phyloP scores from a whole-genome alignment of 2,329 filamentous ascomycete genomes.

The Paecilomyces niveus region DNA sequence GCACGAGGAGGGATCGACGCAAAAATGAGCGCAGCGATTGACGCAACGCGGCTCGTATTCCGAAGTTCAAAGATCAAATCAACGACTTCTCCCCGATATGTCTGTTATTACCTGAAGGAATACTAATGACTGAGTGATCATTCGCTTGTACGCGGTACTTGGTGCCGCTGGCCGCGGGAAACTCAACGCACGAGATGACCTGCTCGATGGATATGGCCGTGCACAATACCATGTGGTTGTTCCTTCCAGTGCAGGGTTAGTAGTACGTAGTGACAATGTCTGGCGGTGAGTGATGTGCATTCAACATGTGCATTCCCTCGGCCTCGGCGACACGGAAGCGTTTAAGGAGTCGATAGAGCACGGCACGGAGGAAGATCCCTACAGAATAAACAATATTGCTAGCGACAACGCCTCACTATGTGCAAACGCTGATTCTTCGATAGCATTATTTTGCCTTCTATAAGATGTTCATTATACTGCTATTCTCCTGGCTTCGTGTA shows the following conservation, averaged over 20 bases:
- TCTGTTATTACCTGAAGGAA: background rate
- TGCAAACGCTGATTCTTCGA: background rate
- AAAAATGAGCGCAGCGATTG: background rate
- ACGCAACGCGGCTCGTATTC: background rate
- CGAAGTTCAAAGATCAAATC: background rate
- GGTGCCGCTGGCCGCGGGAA: background rate
- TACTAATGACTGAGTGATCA: background rate
- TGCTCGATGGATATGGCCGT: background rate
- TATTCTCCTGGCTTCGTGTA: background rate
- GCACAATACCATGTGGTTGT: background rate
- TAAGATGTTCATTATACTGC: background rate
- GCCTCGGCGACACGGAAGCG: background rate
- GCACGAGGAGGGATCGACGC: background rate
- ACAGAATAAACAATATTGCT: background rate
- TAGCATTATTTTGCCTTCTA: background rate
- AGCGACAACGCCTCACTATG: background rate
- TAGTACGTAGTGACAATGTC: background rate
- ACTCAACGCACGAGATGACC: background rate
- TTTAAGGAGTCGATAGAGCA: background rate
- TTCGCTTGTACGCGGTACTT: background rate
- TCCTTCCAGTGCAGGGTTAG: background rate
- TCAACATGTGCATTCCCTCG: background rate
- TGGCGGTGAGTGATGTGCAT: background rate
- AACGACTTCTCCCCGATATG: background rate
- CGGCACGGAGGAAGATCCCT: background rate